Conservation (phyloP, 177 flowering plant species). For the Vitis hybrid region DNA sequence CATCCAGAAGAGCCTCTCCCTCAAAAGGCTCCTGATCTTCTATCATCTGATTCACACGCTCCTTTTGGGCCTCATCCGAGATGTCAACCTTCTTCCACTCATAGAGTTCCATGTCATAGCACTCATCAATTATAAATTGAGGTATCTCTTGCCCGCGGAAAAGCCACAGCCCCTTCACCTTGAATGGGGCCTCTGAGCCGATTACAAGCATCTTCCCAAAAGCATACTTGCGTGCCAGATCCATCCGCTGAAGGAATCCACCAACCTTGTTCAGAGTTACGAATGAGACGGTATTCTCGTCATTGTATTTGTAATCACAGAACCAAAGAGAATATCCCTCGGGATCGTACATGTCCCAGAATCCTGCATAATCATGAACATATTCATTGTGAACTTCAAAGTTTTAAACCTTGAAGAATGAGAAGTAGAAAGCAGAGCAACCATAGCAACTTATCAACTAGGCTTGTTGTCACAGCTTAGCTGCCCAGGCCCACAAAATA, state of each 20-base stretch:
- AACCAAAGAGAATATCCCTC: constrained; percentile 97
- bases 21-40: constrained; percentile 91
- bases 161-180: constrained; percentile 86
- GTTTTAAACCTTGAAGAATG: too few species aligned
- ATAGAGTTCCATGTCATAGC: constrained; percentile 83
- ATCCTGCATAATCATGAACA: constrained; percentile 44
- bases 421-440: too few species aligned
- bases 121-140: constrained; percentile 64
- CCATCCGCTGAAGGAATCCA: constrained; percentile 91
- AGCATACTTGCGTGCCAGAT: constrained; percentile 80
- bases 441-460: too few species aligned
- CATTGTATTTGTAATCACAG: constrained; percentile 91
- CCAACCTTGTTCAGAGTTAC: constrained; percentile 89
- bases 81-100: constrained; percentile 87
- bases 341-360: constrained; percentile 98
- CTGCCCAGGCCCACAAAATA: too few species aligned
- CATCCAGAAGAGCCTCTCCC: constrained; percentile 84
- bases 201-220: constrained; percentile 80
- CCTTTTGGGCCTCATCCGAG: constrained; percentile 77
- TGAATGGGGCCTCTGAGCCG: constrained; percentile 65
- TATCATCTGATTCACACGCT: constrained; percentile 85
- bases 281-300: constrained; percentile 85
- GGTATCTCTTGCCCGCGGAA: constrained; percentile 84
- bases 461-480: too few species aligned
- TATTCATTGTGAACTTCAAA: too few species aligned